These are phyloP conservation scores for Talaromyces sp. DNA, from an alignment of 2,329 filamentous ascomycete genomes.

Conservation along the genomic window DNA sequence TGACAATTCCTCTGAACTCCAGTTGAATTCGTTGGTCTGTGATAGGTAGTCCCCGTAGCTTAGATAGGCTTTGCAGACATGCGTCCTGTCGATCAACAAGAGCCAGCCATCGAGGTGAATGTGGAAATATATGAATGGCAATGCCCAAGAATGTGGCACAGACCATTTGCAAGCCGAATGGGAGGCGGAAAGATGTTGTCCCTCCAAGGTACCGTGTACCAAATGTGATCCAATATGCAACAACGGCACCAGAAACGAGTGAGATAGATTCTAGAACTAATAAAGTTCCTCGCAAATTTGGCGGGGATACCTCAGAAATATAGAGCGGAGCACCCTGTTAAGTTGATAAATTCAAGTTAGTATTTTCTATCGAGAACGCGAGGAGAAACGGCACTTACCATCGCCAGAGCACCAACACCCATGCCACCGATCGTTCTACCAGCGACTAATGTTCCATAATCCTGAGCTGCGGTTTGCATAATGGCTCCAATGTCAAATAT, in stretches of 20 bases:
- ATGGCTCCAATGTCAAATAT: constrained; percentile 48
- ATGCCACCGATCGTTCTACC: constrained; percentile 23
- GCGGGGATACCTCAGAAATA: constrained; percentile 50
- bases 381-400: too few relatives aligned
- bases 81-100: constrained; percentile 49
- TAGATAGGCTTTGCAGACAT: constrained; percentile 37
- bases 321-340: constrained; percentile 54
- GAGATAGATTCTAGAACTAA: constrained; percentile 27
- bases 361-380: too few relatives aligned
- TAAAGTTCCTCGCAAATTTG: constrained; percentile 27
- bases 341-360: too few relatives aligned
- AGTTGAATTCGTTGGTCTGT: constrained; percentile 51
- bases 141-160: constrained; percentile 34
- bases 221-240: constrained; percentile 47
- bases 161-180: constrained; percentile 52
- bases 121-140: constrained; percentile 51
- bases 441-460: constrained; percentile 34
- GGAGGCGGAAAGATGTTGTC: constrained; percentile 51
- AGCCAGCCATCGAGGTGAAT: constrained; percentile 59
- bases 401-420: constrained; percentile 37
- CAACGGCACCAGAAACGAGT: constrained; percentile 28
- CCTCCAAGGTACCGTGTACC: constrained; percentile 43
- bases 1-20: constrained; percentile 52
- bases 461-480: constrained; percentile 37
- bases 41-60: constrained; percentile 50